Conservation (phyloP, 495 filamentous ascomycete genomes). For the Aspergillus sparsus region DNA sequence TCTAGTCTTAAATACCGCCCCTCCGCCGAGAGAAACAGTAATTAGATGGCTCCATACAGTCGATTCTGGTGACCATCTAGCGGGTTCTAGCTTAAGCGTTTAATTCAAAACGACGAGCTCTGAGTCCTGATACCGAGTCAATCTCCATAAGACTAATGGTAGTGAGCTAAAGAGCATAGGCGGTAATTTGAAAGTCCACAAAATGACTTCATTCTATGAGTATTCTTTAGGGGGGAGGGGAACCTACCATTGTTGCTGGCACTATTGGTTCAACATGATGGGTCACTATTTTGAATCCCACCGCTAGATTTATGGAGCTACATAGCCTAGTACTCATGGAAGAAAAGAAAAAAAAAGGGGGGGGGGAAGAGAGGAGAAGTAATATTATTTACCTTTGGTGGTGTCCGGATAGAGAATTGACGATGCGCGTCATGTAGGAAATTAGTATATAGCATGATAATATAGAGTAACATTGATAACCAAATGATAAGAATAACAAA, state of each 20-base stretch:
- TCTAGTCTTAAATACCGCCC: neutral
- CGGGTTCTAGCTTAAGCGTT: slow-evolving; percentile 30
- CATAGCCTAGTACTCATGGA: neutral
- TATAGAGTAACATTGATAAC: neutral
- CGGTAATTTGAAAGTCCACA: neutral
- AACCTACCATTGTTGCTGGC: too few relatives aligned
- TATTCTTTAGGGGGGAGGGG: neutral
- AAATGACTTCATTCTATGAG: slow-evolving; percentile 7
- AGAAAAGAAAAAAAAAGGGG: neutral
- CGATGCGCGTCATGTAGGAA: slow-evolving; percentile 16
- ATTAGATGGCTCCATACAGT: slow-evolving; percentile 27
- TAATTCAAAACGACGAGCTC: slow-evolving; percentile 23
- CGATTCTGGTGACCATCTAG: slow-evolving; percentile 33
- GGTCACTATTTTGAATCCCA: slow-evolving; percentile 1
- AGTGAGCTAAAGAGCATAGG: neutral
- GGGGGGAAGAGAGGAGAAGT: neutral
- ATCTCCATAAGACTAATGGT: slow-evolving; percentile 19
- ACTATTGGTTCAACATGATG: slow-evolving; percentile 2
- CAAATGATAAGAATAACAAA: slow-evolving; percentile 14
- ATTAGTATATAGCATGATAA: slow-evolving; percentile 17
- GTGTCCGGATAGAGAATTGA: neutral
- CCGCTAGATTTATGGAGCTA: neutral
- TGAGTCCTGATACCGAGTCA: neutral
- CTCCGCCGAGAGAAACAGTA: slow-evolving; percentile 6
- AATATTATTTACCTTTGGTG: neutral